Evolutionary conservation across 108 stramenopile species (phyloP), one percentile per base, ranked within the genome.

Genomic region (Conticribra guillardii): DNA sequence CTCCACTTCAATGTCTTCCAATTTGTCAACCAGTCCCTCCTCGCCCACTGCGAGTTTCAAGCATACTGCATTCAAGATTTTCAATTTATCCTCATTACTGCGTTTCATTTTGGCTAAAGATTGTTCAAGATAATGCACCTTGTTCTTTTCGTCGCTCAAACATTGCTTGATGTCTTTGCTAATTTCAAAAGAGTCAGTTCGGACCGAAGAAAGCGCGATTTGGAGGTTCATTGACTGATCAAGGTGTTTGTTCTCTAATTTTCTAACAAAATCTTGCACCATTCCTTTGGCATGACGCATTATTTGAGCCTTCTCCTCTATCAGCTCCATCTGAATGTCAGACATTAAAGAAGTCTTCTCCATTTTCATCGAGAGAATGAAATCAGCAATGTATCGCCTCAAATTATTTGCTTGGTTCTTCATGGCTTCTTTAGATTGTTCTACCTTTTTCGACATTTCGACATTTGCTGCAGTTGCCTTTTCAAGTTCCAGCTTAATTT

Each of bases 161-260:
- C 69, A 55, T n/a, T 29, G 33, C 46, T 78, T 68, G 8, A 41
- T 9, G 5, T 41, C 37, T 41, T 41, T 41, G 11, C 37, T 41
- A 28, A 78, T 26, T 47, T 54, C 48, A 32, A 24, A 64, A 21
- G 46, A 33, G 33, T 78, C 50, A 8, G 56, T 37, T 3, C 45
- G 19, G 2, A 65, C 19, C 15, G 48, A 54, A 19, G 77, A 46
- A 44, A 79, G 41, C 15, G 69, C 58, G 8, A 71, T 69, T 22
- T 64, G 52, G 34, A 71, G 77, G 8, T 52, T 46, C 70, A 79
- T 71, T 28, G 69, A 52, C 31, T 71, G 59, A 45, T 71, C 63
- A 2, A 71, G 57, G 5, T 67, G 34, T 4, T 66, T 54, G 31
- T 61, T 66, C 47, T 71, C 70, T 26, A 60, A 17, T 51, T 47